Evolutionary conservation across 2,329 filamentous ascomycete genomes (phyloP).

Genomic region (Curvularia sp.): DNA sequence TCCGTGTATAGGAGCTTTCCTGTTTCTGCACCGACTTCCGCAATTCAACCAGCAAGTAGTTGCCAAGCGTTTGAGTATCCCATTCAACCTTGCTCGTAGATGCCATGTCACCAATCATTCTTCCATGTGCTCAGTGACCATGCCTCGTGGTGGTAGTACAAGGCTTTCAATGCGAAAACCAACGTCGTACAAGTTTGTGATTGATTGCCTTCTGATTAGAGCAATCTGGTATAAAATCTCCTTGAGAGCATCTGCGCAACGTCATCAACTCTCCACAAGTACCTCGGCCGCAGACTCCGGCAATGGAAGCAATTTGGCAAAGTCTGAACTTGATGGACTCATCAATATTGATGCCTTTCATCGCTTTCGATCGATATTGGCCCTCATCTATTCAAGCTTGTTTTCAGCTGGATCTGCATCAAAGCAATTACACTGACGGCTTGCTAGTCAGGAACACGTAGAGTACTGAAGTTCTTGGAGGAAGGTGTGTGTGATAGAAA

Average conservation of each 20-base stretch:
- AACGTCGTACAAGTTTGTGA: background rate
- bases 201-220: slow-evolving; percentile 7
- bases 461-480: background rate
- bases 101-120: background rate
- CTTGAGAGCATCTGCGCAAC: background rate
- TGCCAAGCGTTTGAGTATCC: background rate
- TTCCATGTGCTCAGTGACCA: background rate
- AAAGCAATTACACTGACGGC: slow-evolving; percentile 3
- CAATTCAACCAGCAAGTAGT: background rate
- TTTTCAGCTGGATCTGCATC: background rate
- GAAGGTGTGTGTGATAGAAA: background rate
- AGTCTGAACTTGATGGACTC: background rate
- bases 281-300: slow-evolving; percentile 1
- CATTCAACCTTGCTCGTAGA: background rate
- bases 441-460: background rate
- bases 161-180: background rate
- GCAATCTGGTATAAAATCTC: background rate
- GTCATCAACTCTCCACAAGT: background rate
- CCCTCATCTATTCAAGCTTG: slow-evolving; percentile 16
- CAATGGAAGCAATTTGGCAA: slow-evolving; percentile 7
- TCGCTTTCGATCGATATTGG: slow-evolving; percentile 12
- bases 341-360: background rate
- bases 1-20: background rate
- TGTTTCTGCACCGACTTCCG: background rate
- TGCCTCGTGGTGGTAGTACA: background rate